Conservation (phyloP, 768 basidiomycete genomes). For the Suillus tomentosus region DNA sequence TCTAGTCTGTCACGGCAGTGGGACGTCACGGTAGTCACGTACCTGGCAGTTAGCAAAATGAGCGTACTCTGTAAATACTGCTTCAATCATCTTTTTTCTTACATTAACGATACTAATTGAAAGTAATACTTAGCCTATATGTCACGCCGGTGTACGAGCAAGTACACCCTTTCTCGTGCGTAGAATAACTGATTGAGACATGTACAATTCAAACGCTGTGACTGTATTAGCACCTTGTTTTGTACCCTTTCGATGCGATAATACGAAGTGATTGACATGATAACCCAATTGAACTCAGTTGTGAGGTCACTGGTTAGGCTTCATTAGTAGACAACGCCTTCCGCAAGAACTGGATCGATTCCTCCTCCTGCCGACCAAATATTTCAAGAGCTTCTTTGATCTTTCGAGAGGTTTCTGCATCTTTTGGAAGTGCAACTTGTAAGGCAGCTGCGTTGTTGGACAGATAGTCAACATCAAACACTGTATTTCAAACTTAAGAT, state of each 20-base stretch:
- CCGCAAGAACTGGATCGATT: slow-evolving; percentile 37
- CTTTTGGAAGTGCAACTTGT: slow-evolving; percentile 37
- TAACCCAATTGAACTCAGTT: not conserved
- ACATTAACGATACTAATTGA: too few relatives aligned
- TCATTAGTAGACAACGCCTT: not conserved
- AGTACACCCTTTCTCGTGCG: not conserved
- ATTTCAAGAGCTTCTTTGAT: slow-evolving; percentile 46
- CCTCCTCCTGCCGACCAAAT: slow-evolving; percentile 45
- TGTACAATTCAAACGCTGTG: not conserved
- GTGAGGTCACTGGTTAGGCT: slow-evolving; percentile 3
- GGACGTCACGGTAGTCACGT: not conserved
- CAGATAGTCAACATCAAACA: slow-evolving; percentile 36
- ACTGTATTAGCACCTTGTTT: not conserved
- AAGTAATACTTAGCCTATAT: too few relatives aligned
- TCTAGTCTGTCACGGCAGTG: not conserved
- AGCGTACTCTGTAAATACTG: not conserved
- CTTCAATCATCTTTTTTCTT: not conserved
- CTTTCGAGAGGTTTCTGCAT: slow-evolving; percentile 44
- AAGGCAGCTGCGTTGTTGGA: slow-evolving; percentile 36
- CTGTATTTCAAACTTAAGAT: not conserved
- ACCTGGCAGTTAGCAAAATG: not conserved
- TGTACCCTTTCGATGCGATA: not conserved
- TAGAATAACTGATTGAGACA: not conserved
- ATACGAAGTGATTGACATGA: not conserved
- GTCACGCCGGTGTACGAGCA: too few relatives aligned